Percentiles rank a stretch among this genome's conserved stretches.
Evolutionary conservation across 2,329 filamentous ascomycete species (phyloP).

Genomic region (Trichoderma sp.): DNA sequence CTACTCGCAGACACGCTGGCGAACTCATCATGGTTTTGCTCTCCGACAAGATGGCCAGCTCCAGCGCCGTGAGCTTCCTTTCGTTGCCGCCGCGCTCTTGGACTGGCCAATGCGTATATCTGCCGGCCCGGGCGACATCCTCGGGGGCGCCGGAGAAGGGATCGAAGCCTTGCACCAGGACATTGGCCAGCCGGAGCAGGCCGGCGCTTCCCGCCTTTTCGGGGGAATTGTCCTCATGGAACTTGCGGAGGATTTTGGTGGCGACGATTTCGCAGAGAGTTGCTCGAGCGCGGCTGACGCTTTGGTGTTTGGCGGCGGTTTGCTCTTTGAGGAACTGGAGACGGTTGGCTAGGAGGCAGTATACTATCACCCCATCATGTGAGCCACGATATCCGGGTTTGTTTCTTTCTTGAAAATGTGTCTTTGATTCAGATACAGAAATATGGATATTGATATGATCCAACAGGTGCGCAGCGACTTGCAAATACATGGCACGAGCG

Average conservation of each 20-base stretch:
- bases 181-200: conserved; percentile 62
- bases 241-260: conserved; percentile 62
- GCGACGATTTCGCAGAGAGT: conserved; percentile 68
- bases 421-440: neutral
- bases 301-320: conserved; percentile 63
- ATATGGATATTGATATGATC: neutral
- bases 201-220: conserved; percentile 50
- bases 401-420: neutral
- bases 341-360: conserved; percentile 68
- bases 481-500: neutral
- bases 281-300: conserved; percentile 65
- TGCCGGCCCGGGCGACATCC: conserved; percentile 51
- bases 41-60: conserved; percentile 69
- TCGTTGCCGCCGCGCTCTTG: conserved; percentile 41
- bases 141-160: conserved; percentile 67
- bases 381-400: neutral
- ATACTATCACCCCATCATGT: conserved; percentile 46
- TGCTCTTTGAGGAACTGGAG: conserved; percentile 68
- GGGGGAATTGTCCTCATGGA: conserved; percentile 61
- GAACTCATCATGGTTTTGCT: conserved; percentile 66
- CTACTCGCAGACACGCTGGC: conserved; percentile 65
- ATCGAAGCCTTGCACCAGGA: conserved; percentile 68
- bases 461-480: neutral
- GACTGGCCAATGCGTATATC: conserved; percentile 39
- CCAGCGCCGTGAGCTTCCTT: conserved; percentile 63